Conservation (phyloP, 2,329 filamentous ascomycete genomes). For the Sphaerulina musiva region DNA sequence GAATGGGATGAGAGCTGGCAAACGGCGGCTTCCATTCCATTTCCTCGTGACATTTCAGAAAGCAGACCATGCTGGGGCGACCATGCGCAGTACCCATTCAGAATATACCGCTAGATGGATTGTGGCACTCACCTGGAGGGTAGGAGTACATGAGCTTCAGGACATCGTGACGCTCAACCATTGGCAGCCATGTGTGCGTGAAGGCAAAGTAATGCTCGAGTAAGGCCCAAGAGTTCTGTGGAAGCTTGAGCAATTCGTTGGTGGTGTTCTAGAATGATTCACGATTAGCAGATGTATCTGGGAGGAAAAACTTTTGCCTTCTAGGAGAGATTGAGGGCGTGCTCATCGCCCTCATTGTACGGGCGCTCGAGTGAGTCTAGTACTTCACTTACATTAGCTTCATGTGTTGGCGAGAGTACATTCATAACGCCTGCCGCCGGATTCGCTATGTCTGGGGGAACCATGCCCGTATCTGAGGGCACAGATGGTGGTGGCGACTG, state of each 20-base stretch:
- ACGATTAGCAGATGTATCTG: too few relatives aligned
- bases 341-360: too few relatives aligned
- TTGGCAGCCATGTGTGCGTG: conserved; percentile 69
- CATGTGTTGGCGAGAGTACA: not conserved
- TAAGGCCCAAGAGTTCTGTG: conserved; percentile 52
- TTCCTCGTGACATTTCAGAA: too few relatives aligned
- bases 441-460: not conserved
- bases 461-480: conserved; percentile 10
- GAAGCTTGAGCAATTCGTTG: conserved; percentile 35
- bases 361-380: too few relatives aligned
- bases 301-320: too few relatives aligned
- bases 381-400: not conserved
- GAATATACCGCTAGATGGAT: too few relatives aligned
- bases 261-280: not conserved
- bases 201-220: conserved; percentile 69
- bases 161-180: conserved; percentile 61
- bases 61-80: too few relatives aligned
- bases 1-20: too few relatives aligned
- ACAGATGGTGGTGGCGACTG: conserved; percentile 21
- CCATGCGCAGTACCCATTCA: too few relatives aligned
- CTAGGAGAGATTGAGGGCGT: too few relatives aligned
- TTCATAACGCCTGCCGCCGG: not conserved
- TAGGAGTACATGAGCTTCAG: conserved; percentile 53
- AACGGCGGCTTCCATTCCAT: too few relatives aligned
- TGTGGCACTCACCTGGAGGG: conserved; percentile 33